Evolutionary conservation across 192 early-diverging fungal genomes (phyloP), one percentile per base, ranked within the genome.

Genomic region (Entomortierella chlamydospora): DNA sequence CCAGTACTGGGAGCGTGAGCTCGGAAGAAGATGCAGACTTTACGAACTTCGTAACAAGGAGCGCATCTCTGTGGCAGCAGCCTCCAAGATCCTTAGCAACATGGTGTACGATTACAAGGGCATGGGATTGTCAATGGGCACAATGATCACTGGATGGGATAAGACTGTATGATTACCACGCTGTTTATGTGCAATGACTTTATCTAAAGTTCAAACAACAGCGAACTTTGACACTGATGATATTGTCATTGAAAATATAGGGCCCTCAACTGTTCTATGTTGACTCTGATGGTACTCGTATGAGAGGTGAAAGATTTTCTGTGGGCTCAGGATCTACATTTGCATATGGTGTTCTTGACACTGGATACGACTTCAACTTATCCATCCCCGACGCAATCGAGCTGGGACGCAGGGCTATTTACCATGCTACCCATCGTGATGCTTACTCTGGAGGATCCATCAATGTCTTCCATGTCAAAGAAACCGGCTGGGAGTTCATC

Each of bases 81-180:
- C 98, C 11, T 98, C 96, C 37, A 99, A 99, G 84, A 82, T 99
- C 50, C 81, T 99, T 59, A 89, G 91, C 60, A 99, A 99, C 87
- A 94, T 98, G 91, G 96, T 99, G 9, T 96, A 95, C 74, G 82
- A 92, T 54, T 99, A 98, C 90, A 99, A 98, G 81, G 96, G 98
- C 67, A 98, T 98, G 94, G 98, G 96, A 13, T 81, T 99, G 66
- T 98, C 96, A 25, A 99, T 99, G 98, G 98, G 98, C 33, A 98
- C 97, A 26, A 99, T 99, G 98, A 88, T 99, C 42, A 91, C 93
- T 54, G 98, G 98, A 59, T 99, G 97, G 97, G 97, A 99, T 68
- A 95, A 96, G 84, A 93, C 87, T 12, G 91, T 92, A 87, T 62
- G 79, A 82, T 66, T 51, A 11, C 17, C 22, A 15, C 9, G 11